Conservation (phyloP, 495 filamentous ascomycete genomes). For the Gamarada debralockiae region DNA sequence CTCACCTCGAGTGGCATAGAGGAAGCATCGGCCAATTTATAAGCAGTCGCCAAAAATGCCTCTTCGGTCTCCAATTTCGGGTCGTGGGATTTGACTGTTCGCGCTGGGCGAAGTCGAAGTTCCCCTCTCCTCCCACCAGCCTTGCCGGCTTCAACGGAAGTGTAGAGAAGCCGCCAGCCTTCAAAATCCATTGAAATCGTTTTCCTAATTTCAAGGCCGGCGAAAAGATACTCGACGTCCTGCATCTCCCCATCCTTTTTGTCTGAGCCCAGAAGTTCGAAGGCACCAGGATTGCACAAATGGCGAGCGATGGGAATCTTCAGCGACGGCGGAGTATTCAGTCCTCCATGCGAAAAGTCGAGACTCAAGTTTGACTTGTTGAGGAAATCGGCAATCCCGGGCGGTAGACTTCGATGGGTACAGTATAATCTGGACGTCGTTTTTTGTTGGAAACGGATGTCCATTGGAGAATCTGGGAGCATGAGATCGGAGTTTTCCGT, state of each 20-base stretch:
- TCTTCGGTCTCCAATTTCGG: neutral
- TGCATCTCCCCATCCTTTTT: constrained; percentile 1
- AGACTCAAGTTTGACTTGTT: constrained; percentile 31
- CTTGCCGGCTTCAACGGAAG: constrained; percentile 38
- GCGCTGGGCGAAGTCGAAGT: constrained; percentile 30
- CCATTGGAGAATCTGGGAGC: constrained; percentile 21
- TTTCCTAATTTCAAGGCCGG: constrained; percentile 39
- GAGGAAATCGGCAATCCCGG: constrained; percentile 30
- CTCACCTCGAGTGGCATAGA: too few relatives aligned
- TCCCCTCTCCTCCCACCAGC: constrained; percentile 37
- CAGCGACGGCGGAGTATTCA: constrained; percentile 33
- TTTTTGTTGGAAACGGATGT: constrained; percentile 22
- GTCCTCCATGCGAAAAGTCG: constrained; percentile 17
- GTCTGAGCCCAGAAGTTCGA: constrained; percentile 15
- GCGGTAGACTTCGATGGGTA: neutral
- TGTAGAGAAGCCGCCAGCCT: constrained; percentile 38
- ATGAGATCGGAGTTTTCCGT: constrained; percentile 15
- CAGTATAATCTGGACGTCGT: constrained; percentile 2
- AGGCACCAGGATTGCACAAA: constrained; percentile 7
- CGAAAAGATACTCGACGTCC: constrained; percentile 40
- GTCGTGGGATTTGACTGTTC: neutral
- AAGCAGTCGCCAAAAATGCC: neutral
- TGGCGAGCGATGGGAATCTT: constrained; percentile 28
- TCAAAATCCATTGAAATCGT: constrained; percentile 31
- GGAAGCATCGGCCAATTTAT: constrained; percentile 6